phyloP scores from a whole-genome alignment of 306 rosid species.

The Vigna mungo region DNA sequence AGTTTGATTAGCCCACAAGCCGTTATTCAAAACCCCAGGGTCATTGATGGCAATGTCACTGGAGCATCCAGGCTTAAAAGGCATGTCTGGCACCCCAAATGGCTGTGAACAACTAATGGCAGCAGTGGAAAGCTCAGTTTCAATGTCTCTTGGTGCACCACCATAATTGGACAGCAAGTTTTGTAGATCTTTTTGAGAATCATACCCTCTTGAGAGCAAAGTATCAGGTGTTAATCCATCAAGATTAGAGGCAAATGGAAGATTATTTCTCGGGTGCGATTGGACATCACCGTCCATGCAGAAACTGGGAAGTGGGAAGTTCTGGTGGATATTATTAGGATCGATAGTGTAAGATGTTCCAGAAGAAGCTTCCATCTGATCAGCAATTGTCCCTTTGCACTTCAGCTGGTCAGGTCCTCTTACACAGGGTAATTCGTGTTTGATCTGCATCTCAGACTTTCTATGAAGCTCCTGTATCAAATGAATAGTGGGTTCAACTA shows the following conservation, averaged over 20 bases:
- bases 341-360: conserved; percentile 92
- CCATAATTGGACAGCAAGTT: conserved; percentile 89
- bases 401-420: conserved; percentile 79
- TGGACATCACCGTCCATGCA: conserved; percentile 88
- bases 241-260: conserved; percentile 69
- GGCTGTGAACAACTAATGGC: conserved; percentile 82
- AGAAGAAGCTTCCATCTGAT: conserved; percentile 88
- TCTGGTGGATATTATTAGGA: conserved; percentile 83
- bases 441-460: conserved; percentile 71
- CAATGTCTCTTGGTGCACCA: conserved; percentile 84
- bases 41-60: conserved; percentile 79
- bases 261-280: conserved; percentile 69
- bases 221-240: conserved; percentile 89
- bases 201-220: conserved; percentile 84
- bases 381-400: conserved; percentile 69
- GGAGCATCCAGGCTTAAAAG: conserved; percentile 87
- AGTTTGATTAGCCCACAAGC: conserved; percentile 83
- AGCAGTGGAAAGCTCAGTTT: conserved; percentile 88
- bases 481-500: conserved; percentile 65
- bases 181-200: conserved; percentile 93
- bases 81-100: conserved; percentile 84
- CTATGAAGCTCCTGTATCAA: conserved; percentile 73
- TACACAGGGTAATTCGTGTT: conserved; percentile 67
- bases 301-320: conserved; percentile 73
- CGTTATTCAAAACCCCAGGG: conserved; percentile 73